phyloP scores from a whole-genome alignment of 345 rosid genomes.

The Cochlearia excelsa region DNA sequence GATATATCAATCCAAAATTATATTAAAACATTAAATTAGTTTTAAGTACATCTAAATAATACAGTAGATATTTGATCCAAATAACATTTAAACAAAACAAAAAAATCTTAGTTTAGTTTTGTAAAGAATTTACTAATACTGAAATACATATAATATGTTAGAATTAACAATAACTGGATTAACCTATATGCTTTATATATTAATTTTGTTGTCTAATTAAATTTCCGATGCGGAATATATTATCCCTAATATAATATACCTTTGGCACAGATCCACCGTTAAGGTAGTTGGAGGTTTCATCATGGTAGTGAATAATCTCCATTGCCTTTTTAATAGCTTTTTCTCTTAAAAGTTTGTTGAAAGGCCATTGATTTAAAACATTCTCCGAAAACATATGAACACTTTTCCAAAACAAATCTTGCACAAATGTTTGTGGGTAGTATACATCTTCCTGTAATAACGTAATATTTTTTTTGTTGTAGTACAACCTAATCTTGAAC shows the following conservation, averaged over 20 bases:
- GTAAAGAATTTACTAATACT: too few species aligned
- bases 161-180: too few species aligned
- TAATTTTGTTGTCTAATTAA: too few species aligned
- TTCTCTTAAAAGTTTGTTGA: slow-evolving; percentile 35
- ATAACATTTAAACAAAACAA: too few species aligned
- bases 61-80: too few species aligned
- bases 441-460: slow-evolving; percentile 40
- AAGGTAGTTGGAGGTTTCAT: slow-evolving; percentile 39
- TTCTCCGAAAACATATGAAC: slow-evolving; percentile 36
- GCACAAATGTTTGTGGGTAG: slow-evolving; percentile 36
- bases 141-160: too few species aligned
- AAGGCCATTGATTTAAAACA: slow-evolving; percentile 40
- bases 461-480: too few species aligned
- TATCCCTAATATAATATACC: slow-evolving; percentile 18
- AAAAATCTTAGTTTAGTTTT: too few species aligned
- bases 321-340: slow-evolving; percentile 35
- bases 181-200: too few species aligned
- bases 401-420: slow-evolving; percentile 39
- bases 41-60: too few species aligned
- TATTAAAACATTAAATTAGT: too few species aligned
- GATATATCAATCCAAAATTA: background rate
- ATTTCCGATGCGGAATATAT: too few species aligned
- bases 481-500: background rate
- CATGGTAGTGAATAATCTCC: slow-evolving; percentile 43
- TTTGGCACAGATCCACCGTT: slow-evolving; percentile 40